phyloP scores from a whole-genome alignment of 2,329 filamentous ascomycete species.

The Hymenoscyphus repandus region DNA sequence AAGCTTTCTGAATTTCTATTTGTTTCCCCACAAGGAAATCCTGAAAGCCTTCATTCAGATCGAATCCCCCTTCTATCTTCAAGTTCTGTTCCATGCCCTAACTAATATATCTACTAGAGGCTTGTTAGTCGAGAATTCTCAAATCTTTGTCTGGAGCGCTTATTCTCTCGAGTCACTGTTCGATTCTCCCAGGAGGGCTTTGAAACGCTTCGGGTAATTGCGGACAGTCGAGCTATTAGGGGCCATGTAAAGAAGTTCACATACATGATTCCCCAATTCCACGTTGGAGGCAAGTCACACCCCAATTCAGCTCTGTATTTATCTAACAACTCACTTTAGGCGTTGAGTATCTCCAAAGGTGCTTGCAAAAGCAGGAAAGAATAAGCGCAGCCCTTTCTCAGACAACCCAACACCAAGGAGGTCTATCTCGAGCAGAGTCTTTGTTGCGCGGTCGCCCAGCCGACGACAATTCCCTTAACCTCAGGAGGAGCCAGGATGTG shows the following conservation, averaged over 20 bases:
- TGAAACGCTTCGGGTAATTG: conserved; percentile 42
- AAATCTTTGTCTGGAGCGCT: conserved; percentile 1
- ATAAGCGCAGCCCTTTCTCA: neutral
- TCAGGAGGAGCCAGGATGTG: neutral
- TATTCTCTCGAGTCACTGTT: conserved; percentile 32
- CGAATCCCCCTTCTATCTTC: neutral
- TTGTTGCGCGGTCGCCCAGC: neutral
- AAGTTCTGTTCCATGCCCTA: neutral
- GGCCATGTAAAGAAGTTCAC: conserved; percentile 53
- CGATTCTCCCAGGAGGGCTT: conserved; percentile 41
- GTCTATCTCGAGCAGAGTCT: neutral
- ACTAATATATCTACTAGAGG: conserved; percentile 3
- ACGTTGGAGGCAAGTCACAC: conserved; percentile 41
- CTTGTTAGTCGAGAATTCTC: conserved; percentile 4
- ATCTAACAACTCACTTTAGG: neutral
- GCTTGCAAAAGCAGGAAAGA: neutral
- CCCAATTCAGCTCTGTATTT: neutral
- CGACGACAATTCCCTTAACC: neutral
- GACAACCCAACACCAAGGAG: neutral
- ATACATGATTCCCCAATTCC: conserved; percentile 55
- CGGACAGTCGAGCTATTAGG: conserved; percentile 43
- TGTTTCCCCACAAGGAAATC: neutral
- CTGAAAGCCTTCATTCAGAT: neutral
- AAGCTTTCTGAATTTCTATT: neutral
- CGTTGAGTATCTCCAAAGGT: neutral